Base-by-base conservation (phyloP, 495 filamentous ascomycete genomes). In the Parathielavia appendiculata region DNA sequence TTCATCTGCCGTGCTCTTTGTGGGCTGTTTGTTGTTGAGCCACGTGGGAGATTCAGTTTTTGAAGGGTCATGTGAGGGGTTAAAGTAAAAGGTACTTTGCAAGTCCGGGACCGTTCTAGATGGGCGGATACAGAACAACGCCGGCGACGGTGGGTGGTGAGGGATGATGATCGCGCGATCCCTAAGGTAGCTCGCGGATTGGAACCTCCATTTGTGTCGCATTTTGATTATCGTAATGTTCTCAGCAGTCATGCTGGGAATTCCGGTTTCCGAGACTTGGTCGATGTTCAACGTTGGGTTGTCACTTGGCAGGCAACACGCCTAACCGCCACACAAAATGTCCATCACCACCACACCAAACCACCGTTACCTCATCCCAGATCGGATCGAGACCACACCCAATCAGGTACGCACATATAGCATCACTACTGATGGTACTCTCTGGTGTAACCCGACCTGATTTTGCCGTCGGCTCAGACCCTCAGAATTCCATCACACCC, bases 401-500 rank as follows among this genome's bases (percentile, higher is more conserved):
- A 30, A 51, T 36, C 11, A 35, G 12, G 17, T 7, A 17, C 16
- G 17, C 34, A 23, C n/a, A 17, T 36, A n/a, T 43, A 43, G 32
- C 48, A n/a, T 22, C 17, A 35, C 51, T 54, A 46, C 52, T 38
- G 38, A 38, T 17, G 26, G 19, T n/a, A 36, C 41, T 46, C 26
- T 45, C 41, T 16, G 19, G 17, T 55, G 52, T 26, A 16, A 55
- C 52, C 35, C 23, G n/a, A 26, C 5, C 36, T 41, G 8, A 38
- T 54, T 46, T 46, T 54, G 20, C 52, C 40, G 39, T 35, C 40
- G 52, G 52, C 30, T 41, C 52, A 55, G 52, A 22, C 41, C 52
- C 30, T 35, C 14, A 4, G 3, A 1, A n/a, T 23, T 41, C 52
- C 26, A 35, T 16, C 26, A 16, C 22, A 17, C 14, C 41, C 34